These are phyloP conservation scores for Populus hybrid DNA, from an alignment of 441 rosid genomes.

Conservation along the genomic window DNA sequence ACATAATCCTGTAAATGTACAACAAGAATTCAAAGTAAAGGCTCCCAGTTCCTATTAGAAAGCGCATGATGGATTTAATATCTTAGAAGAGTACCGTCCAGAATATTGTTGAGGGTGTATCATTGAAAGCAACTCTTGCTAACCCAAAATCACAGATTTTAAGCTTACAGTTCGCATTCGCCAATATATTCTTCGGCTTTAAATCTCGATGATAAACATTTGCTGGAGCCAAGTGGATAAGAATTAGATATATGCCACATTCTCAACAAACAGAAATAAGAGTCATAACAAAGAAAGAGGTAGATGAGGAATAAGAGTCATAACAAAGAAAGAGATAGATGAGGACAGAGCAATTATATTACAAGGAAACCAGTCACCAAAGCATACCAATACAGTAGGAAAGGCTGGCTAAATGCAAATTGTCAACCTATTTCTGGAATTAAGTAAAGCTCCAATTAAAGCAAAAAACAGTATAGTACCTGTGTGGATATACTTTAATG, in stretches of 20 bases:
- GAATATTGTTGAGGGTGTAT: conserved; percentile 80
- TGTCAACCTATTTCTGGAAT: not conserved
- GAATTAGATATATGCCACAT: conserved; percentile 20
- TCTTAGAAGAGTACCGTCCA: conserved; percentile 60
- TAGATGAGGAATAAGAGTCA: not conserved
- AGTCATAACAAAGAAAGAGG: conserved; percentile 1
- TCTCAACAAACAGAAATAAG: not conserved
- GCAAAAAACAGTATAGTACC: conserved; percentile 31
- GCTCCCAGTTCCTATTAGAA: not conserved
- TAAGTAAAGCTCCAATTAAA: not conserved
- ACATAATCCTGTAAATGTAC: conserved; percentile 66
- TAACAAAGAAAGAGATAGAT: not conserved
- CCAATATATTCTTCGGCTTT: conserved; percentile 95
- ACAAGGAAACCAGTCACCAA: not conserved
- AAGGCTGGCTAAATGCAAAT: not conserved
- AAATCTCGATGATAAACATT: conserved; percentile 96
- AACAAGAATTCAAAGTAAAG: conserved; percentile 16
- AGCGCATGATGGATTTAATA: conserved; percentile 11
- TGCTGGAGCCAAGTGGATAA: conserved; percentile 50
- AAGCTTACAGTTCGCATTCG: conserved; percentile 98
- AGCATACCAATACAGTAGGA: not conserved
- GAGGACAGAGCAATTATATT: not conserved
- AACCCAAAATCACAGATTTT: conserved; percentile 97
- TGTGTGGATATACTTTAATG: conserved; percentile 80
- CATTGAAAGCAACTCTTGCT: conserved; percentile 92